A percentile compares a stretch with the other conserved stretches of the same genome.
Evolutionary conservation across 257 asterid genomes (phyloP).

Genomic region (Ophiorrhiza pumila): DNA sequence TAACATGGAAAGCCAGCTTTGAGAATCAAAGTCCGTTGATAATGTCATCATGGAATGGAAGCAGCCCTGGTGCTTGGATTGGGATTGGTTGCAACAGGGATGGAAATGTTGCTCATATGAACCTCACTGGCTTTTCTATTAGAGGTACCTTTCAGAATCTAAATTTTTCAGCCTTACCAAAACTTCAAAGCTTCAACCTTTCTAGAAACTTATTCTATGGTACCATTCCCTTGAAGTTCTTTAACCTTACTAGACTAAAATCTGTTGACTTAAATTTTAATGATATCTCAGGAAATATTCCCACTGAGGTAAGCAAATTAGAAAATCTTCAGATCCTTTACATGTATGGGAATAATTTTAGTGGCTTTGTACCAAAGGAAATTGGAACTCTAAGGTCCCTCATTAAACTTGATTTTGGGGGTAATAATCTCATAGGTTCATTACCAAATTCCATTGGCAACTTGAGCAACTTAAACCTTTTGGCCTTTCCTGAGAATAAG

Average conservation of each 20-base stretch:
- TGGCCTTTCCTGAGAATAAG: neutral
- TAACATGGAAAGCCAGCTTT: slow-evolving; percentile 27
- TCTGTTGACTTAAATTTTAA: slow-evolving; percentile 2
- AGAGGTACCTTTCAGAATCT: slow-evolving; percentile 19
- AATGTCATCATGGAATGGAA: slow-evolving; percentile 18
- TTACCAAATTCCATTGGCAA: slow-evolving; percentile 13
- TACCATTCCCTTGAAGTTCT: slow-evolving; percentile 19
- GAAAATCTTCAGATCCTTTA: slow-evolving; percentile 9
- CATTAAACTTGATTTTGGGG: neutral
- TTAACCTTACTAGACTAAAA: slow-evolving; percentile 8
- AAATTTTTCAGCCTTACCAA: slow-evolving; percentile 15
- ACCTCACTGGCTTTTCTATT: slow-evolving; percentile 16
- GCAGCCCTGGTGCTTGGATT: slow-evolving; percentile 15
- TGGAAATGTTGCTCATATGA: slow-evolving; percentile 8
- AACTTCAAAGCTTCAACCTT: slow-evolving; percentile 8
- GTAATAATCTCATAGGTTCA: slow-evolving; percentile 10
- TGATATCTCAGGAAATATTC: slow-evolving; percentile 17
- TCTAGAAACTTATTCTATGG: slow-evolving; percentile 23
- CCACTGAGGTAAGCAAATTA: slow-evolving; percentile 19
- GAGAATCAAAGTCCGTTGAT: slow-evolving; percentile 8
- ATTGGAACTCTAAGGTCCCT: slow-evolving; percentile 9
- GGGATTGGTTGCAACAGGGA: slow-evolving; percentile 18
- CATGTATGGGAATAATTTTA: neutral
- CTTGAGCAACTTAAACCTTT: slow-evolving; percentile 3
- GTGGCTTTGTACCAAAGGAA: slow-evolving; percentile 7